Conservation (phyloP, 768 basidiomycete species). For the Hygrophorus pudorinus region DNA sequence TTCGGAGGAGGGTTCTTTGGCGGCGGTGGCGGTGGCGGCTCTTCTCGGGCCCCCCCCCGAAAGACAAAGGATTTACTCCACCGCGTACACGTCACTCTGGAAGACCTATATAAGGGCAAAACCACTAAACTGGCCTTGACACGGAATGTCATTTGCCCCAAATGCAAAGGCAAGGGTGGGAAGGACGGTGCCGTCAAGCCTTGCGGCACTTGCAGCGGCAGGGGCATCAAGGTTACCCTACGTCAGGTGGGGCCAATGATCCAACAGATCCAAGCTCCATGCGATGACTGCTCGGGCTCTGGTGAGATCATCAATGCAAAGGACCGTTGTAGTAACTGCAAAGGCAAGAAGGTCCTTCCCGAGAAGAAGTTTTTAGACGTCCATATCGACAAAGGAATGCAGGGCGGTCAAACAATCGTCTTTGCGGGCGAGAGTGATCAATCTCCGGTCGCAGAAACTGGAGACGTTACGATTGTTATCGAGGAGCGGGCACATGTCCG, state of each 20-base stretch:
- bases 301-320: conserved; percentile 93
- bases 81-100: conserved; percentile 90
- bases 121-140: conserved; percentile 96
- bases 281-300: conserved; percentile 87
- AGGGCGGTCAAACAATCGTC: conserved; percentile 81
- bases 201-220: conserved; percentile 74
- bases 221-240: conserved; percentile 82
- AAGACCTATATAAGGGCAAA: conserved; percentile 98
- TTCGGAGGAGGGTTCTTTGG: conserved; percentile 68
- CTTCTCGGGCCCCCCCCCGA: conserved; percentile 59
- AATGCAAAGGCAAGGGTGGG: conserved; percentile 94
- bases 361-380: conserved; percentile 98
- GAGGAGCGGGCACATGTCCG: conserved; percentile 87
- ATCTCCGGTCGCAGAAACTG: conserved; percentile 78
- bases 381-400: conserved; percentile 97
- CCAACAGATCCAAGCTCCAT: conserved; percentile 94
- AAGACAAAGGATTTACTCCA: conserved; percentile 98
- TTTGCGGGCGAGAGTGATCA: conserved; percentile 92
- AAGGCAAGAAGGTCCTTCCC: conserved; percentile 87
- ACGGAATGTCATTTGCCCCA: conserved; percentile 86
- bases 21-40: conserved; percentile 43
- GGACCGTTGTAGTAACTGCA: conserved; percentile 87
- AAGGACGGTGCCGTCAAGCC: conserved; percentile 90
- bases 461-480: conserved; percentile 90
- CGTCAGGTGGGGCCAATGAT: conserved; percentile 99